Conservation (phyloP, 805 yeast species). For the Candida ponderosae region DNA sequence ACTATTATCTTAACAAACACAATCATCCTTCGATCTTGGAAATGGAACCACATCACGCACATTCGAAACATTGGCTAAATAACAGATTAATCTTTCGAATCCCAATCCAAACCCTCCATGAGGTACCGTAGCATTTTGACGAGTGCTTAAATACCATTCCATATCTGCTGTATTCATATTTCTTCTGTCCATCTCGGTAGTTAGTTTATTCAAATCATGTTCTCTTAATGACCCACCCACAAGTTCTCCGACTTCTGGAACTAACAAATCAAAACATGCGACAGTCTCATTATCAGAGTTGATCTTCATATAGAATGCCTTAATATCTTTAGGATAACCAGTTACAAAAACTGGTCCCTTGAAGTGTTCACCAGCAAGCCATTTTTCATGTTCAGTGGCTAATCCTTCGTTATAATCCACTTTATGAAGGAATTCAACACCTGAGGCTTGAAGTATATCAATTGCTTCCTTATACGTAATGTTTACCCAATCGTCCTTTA, state of each 20-base stretch:
- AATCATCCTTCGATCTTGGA: constrained; percentile 60
- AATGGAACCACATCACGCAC: constrained; percentile 84
- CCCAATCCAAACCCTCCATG: constrained; percentile 99
- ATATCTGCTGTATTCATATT: constrained; percentile 49
- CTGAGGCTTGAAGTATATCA: constrained; percentile 30
- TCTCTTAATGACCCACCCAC: constrained; percentile 95
- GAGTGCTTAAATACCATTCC: constrained; percentile 72
- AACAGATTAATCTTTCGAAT: constrained; percentile 75
- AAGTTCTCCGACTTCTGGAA: constrained; percentile 90
- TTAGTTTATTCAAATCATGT: constrained; percentile 42
- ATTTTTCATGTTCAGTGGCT: constrained; percentile 84
- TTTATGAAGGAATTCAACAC: constrained; percentile 29
- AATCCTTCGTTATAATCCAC: constrained; percentile 69
- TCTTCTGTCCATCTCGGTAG: constrained; percentile 40
- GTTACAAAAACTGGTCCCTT: constrained; percentile 80
- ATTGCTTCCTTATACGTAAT: constrained; percentile 77
- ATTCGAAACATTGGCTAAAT: constrained; percentile 66
- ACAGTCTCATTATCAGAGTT: constrained; percentile 50
- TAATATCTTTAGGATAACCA: constrained; percentile 70
- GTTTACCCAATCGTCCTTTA: constrained; percentile 48
- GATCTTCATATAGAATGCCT: constrained; percentile 88
- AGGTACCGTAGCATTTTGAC: constrained; percentile 76
- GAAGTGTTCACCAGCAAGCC: constrained; percentile 67
- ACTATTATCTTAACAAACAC: constrained; percentile 37
- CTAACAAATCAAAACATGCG: constrained; percentile 80